Evolutionary conservation across 805 yeast genomes (phyloP), one percentile per base, ranked within the genome.

Genomic region (Candida sakaeoensis): DNA sequence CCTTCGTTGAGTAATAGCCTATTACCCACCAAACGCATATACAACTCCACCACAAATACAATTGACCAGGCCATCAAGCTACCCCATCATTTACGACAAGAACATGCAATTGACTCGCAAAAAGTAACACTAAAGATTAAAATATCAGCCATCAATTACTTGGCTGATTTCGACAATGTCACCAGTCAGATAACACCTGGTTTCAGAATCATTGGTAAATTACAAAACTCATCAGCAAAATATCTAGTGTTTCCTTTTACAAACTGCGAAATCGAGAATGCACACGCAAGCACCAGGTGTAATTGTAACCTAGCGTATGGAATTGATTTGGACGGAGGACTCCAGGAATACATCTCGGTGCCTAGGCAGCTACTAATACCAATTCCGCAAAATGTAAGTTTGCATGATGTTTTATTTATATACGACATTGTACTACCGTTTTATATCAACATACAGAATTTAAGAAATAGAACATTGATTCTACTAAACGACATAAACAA

Each of bases 361-460:
- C 62, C 69, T 0, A 48, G 50, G 13, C 37, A 52, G 21, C 41
- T 53, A 16, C 47, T 66, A 31, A 47, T 67, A 9, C 45, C 43
- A 14, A 41, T 66, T 3, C 70, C 71, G 1, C 45, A 42, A 4
- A 52, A 50, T 33, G 52, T 66, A 9, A 57, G 65, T 32, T 44
- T 59, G 17, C 72, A 67, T 44, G 73, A 68, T 45, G 53, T 57
- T 28, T 59, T 65, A 37, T 62, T 63, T 35, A 43, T 61, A 5
- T 39, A 54, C 13, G 72, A 66, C 32, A 46, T 59, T 14, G 55
- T 61, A 46, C 49, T 67, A 16, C 73, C 72, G 5, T 58, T 68
- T 28, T 64, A 58, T 39, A 42, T 14, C 9, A 27, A 42, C 12
- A 25, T 42, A 10, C 19, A 31, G 5, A 37, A 39, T 8, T 14